These are phyloP conservation scores for Trichoderma sp. DNA, from an alignment of 2,329 filamentous ascomycete genomes.

Conservation along the genomic window DNA sequence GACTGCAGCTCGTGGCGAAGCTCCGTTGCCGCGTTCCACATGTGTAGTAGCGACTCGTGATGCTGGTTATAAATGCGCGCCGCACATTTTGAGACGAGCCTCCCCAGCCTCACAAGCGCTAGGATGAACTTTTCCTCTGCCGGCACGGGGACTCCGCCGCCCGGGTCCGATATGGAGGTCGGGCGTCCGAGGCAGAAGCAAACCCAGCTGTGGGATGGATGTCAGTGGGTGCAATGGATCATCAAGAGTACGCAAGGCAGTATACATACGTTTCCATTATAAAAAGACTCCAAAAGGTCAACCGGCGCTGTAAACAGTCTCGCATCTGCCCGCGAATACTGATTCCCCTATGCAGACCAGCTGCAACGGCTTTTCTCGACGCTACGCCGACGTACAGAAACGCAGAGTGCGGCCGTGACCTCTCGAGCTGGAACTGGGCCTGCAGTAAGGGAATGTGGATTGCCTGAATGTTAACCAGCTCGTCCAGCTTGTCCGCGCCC, in stretches of 20 bases:
- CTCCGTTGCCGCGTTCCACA: slow-evolving; percentile 13
- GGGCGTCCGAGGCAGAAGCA: slow-evolving; percentile 14
- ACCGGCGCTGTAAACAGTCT: not conserved
- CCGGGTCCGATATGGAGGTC: slow-evolving; percentile 8
- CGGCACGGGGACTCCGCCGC: slow-evolving; percentile 6
- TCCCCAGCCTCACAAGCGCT: not conserved
- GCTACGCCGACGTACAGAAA: slow-evolving; percentile 4
- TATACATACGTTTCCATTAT: slow-evolving; percentile 10
- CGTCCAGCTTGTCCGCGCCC: not conserved
- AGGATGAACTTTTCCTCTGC: slow-evolving; percentile 2
- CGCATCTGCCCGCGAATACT: slow-evolving; percentile 11
- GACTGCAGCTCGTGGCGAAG: slow-evolving; percentile 6
- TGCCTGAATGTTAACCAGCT: slow-evolving; percentile 6
- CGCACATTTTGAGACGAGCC: not conserved
- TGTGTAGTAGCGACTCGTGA: slow-evolving; percentile 11
- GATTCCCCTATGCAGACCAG: slow-evolving; percentile 7
- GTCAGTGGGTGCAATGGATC: not conserved
- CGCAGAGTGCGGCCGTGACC: slow-evolving; percentile 11
- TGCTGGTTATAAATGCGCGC: slow-evolving; percentile 12
- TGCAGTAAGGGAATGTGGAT: slow-evolving; percentile 7
- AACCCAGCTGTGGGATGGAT: not conserved
- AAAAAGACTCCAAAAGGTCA: slow-evolving; percentile 5
- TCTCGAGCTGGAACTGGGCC: slow-evolving; percentile 6
- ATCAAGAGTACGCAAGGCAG: not conserved
- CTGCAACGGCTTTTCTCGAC: slow-evolving; percentile 1